phyloP scores from a whole-genome alignment of 441 rosid species.

The Erysimum cheiri region DNA sequence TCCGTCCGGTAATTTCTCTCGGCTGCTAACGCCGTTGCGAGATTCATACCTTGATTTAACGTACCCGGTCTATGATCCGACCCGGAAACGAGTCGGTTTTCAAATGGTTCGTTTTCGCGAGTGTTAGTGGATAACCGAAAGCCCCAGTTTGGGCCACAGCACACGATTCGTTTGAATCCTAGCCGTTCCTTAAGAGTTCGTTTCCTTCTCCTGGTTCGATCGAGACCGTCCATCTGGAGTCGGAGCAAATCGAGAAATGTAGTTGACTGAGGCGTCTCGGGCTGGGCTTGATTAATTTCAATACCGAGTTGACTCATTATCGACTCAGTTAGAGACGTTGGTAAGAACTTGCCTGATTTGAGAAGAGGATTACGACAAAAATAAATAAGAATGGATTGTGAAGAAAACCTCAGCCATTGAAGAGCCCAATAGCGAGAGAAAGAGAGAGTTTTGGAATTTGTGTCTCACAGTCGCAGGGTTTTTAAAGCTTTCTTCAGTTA shows the following conservation, averaged over 20 bases:
- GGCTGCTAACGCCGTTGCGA: conserved; percentile 89
- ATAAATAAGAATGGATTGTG: not conserved
- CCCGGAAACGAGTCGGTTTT: conserved; percentile 9
- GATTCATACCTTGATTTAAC: conserved; percentile 56
- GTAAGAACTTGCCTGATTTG: not conserved
- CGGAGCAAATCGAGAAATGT: conserved; percentile 56
- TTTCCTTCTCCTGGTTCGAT: conserved; percentile 46
- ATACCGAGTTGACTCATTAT: conserved; percentile 59
- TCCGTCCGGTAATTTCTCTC: conserved; percentile 57
- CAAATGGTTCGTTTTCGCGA: conserved; percentile 28
- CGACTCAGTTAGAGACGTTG: conserved; percentile 5
- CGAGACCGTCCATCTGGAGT: conserved; percentile 53
- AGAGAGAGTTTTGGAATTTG: conserved; percentile 6
- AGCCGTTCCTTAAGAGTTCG: conserved; percentile 64
- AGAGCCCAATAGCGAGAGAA: conserved; percentile 21
- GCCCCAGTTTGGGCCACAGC: conserved; percentile 74
- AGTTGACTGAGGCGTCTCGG: conserved; percentile 43
- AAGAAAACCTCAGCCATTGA: conserved; percentile 28
- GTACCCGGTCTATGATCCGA: conserved; percentile 33
- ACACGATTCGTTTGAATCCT: conserved; percentile 61
- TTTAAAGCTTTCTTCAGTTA: conserved; percentile 28
- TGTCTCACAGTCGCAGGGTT: conserved; percentile 11
- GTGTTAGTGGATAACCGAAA: conserved; percentile 44
- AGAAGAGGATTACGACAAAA: conserved; percentile 9
- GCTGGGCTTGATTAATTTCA: conserved; percentile 51